Base-by-base conservation (phyloP, 148 eudicot species). In the Pouteria glomerata region DNA sequence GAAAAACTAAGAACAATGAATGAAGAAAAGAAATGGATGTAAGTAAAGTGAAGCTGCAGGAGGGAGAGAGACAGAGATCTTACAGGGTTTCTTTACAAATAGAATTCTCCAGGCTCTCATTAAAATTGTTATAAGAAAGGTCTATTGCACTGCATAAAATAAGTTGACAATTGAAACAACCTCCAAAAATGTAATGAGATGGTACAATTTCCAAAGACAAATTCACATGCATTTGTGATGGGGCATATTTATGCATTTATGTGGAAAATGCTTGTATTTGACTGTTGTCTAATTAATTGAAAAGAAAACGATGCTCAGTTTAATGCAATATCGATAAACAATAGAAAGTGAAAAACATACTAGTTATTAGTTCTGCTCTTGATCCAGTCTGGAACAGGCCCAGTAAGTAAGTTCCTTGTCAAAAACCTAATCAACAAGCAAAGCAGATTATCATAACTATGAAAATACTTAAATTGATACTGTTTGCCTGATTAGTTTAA, bases 101-200 rank as follows among this genome's bases (percentile, higher is more conserved):
- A 60, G 81, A 4, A 13, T 82, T 74, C 42, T 39, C 82, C 31
- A 80, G 71, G 51, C 63, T 61, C 70, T 50, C 70, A 26, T 58
- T 68, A 59, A 89, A 84, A 37, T 82, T 84, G 63, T 89, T 86
- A 82, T 86, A 89, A 10, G 93, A 89, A 70, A 89, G 88, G 78
- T 86, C 90, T 30, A 77, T 77, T 47, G 29, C 50, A 55, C 93
- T 89, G 87, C 37, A 65, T 42, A 58, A 58, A 31, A 58, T n/a
- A 21, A 30, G 15, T 33, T 26, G 16, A 57, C 19, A 13, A 3
- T 58, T 58, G 63, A 30, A n/a, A n/a, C n/a, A n/a, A n/a, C n/a
- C n/a, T n/a, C n/a, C n/a, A 58, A 57, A 7, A 58, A 58, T 30
- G 16, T 15, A 58, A 31, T 30, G 2, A 8, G 18, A 30, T 16